Percentiles rank a stretch among this genome's conserved stretches.
Conservation (phyloP, 2,329 filamentous ascomycete genomes). For the Epichloe elymi region DNA sequence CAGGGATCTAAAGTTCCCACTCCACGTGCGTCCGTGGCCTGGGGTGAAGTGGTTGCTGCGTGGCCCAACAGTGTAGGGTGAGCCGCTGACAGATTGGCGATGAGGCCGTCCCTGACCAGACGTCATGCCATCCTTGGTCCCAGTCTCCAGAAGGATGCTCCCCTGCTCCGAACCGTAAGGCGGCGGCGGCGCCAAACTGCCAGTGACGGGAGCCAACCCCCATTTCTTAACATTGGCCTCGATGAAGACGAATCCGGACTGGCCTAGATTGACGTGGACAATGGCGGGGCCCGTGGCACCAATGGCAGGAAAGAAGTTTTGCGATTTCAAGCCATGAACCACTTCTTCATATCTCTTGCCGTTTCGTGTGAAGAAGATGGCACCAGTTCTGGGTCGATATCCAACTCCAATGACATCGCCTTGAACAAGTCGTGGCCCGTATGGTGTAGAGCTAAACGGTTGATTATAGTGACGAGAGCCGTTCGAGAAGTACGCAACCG, state of each 20-base stretch:
- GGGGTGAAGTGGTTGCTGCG: constrained; percentile 38
- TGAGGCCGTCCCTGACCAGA: constrained; percentile 30
- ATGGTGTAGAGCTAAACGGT: constrained; percentile 67
- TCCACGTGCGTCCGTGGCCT: constrained; percentile 62
- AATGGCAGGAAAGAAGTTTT: constrained; percentile 97
- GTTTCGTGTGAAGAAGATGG: constrained; percentile 96
- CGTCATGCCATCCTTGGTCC: constrained; percentile 47
- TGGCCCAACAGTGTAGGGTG: constrained; percentile 23
- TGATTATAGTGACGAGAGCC: constrained; percentile 86
- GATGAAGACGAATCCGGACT: constrained; percentile 96
- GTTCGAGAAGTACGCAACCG: constrained; percentile 79
- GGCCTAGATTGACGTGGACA: constrained; percentile 94
- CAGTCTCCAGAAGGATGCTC: constrained; percentile 85
- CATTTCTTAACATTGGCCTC: constrained; percentile 99
- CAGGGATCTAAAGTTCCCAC: constrained; percentile 64
- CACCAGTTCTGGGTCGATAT: constrained; percentile 86
- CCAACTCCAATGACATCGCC: constrained; percentile 94
- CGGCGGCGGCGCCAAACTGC: constrained; percentile 84
- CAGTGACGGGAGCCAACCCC: constrained; percentile 91
- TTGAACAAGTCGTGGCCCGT: constrained; percentile 76
- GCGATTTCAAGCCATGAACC: constrained; percentile 79
- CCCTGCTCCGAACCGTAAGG: constrained; percentile 96
- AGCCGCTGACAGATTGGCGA: constrained; percentile 29
- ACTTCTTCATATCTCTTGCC: constrained; percentile 96
- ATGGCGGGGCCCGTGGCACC: constrained; percentile 87